phyloP scores from a whole-genome alignment of 228 moss, liverwort and hornwort genomes.

The Sphagnum magellanicum region DNA sequence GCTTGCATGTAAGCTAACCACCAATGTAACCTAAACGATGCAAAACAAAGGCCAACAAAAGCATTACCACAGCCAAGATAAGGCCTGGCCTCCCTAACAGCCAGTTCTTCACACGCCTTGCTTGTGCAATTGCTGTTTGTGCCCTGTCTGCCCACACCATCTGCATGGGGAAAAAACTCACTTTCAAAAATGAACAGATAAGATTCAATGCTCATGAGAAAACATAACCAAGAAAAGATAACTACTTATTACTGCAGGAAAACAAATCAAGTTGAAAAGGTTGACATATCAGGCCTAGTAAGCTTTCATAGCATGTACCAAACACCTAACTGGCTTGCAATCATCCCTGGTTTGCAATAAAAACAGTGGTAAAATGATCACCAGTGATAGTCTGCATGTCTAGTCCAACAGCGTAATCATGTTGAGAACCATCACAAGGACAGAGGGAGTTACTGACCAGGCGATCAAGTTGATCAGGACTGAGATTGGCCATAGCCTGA shows the following conservation, averaged over 20 bases:
- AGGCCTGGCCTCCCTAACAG: slow-evolving; percentile 75
- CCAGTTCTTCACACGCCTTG: slow-evolving; percentile 75
- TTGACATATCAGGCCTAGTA: too few species aligned
- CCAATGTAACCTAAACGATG: slow-evolving; percentile 91
- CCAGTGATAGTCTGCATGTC: too few species aligned
- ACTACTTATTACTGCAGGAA: too few species aligned
- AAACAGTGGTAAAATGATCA: too few species aligned
- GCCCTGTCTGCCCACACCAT: slow-evolving; percentile 96
- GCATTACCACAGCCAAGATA: slow-evolving; percentile 69
- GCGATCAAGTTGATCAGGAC: slow-evolving; percentile 77
- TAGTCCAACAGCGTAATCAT: too few species aligned
- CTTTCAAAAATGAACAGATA: background rate
- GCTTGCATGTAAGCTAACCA: background rate
- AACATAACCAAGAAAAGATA: too few species aligned
- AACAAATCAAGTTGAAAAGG: too few species aligned
- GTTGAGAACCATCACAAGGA: background rate
- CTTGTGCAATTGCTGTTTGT: slow-evolving; percentile 47
- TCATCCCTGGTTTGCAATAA: too few species aligned
- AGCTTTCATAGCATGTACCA: too few species aligned
- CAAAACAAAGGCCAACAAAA: slow-evolving; percentile 64
- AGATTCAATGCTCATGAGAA: background rate
- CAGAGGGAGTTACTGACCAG: slow-evolving; percentile 28
- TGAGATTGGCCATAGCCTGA: slow-evolving; percentile 83
- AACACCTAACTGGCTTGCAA: too few species aligned
- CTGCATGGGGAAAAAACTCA: slow-evolving; percentile 24